These are phyloP conservation scores for Thermothielavioides terrestris DNA, from an alignment of 495 filamentous ascomycete genomes.

Conservation along the genomic window DNA sequence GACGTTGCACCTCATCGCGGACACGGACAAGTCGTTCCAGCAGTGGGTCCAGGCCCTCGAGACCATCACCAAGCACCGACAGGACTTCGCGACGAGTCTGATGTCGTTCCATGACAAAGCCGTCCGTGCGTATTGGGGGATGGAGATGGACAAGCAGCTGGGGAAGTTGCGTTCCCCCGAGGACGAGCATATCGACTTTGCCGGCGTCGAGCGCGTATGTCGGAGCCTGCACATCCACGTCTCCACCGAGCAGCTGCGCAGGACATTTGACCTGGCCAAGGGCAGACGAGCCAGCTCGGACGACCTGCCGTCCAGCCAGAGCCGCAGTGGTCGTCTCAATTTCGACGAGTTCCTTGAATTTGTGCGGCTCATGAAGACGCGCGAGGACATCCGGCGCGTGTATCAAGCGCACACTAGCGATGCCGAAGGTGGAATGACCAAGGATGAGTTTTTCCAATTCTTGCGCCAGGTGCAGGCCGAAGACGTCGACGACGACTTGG, in stretches of 20 bases:
- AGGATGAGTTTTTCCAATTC: constrained; percentile 67
- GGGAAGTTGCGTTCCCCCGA: constrained; percentile 45
- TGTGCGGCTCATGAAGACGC: constrained; percentile 68
- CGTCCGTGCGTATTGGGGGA: constrained; percentile 71
- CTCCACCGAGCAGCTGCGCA: constrained; percentile 60
- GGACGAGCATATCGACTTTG: constrained; percentile 63
- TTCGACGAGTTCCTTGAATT: constrained; percentile 76
- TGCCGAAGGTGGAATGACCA: constrained; percentile 52
- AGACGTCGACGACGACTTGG: constrained; percentile 55
- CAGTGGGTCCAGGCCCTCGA: constrained; percentile 78
- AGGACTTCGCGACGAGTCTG: constrained; percentile 80
- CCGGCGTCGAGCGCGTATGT: constrained; percentile 71
- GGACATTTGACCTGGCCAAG: constrained; percentile 74
- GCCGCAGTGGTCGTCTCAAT: constrained; percentile 52
- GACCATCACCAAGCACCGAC: constrained; percentile 67
- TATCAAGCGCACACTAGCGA: constrained; percentile 49
- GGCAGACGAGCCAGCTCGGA: constrained; percentile 15
- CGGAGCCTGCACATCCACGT: constrained; percentile 83
- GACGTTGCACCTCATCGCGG: constrained; percentile 71
- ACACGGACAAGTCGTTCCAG: constrained; percentile 55
- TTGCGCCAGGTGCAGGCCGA: constrained; percentile 65
- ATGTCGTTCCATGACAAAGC: constrained; percentile 73
- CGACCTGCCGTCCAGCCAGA: constrained; percentile 11
- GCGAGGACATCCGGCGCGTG: constrained; percentile 68
- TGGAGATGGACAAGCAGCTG: constrained; percentile 69